Percentiles rank a stretch among this genome's conserved stretches.
phyloP scores from a whole-genome alignment of 129 eudicot genomes.

The Flaveria trinervia region DNA sequence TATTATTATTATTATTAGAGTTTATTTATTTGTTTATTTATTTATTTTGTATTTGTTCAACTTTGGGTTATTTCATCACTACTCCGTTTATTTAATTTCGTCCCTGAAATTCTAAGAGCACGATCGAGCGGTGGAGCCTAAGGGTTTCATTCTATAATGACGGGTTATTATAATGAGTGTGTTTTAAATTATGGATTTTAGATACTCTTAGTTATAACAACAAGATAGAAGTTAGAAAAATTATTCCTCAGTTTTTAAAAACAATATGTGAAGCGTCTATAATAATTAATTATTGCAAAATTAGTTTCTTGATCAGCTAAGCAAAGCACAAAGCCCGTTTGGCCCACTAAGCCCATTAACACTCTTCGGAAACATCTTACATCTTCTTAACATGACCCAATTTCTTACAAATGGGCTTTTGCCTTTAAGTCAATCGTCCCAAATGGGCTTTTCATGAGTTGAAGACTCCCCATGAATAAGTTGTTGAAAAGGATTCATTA shows the following conservation, averaged over 20 bases:
- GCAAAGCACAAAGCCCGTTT: not conserved
- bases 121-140: too few relatives aligned
- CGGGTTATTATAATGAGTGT: too few relatives aligned
- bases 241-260: not conserved
- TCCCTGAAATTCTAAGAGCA: too few relatives aligned
- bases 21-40: too few relatives aligned
- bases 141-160: too few relatives aligned
- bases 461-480: slow-evolving; percentile 35
- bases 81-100: too few relatives aligned
- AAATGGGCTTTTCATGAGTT: slow-evolving; percentile 32
- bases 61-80: too few relatives aligned
- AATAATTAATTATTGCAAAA: slow-evolving; percentile 2
- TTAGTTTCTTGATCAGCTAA: not conserved
- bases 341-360: not conserved
- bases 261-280: not conserved
- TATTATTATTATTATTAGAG: too few relatives aligned
- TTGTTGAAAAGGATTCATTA: slow-evolving; percentile 54
- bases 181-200: not conserved
- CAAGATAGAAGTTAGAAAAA: not conserved
- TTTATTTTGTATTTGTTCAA: too few relatives aligned
- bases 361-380: not conserved
- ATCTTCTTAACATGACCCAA: not conserved
- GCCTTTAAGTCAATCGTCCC: slow-evolving; percentile 21
- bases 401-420: not conserved
- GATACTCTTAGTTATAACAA: too few relatives aligned